Evolutionary conservation across 306 rosid genomes (phyloP).

Genomic region (Medicago truncatula): DNA sequence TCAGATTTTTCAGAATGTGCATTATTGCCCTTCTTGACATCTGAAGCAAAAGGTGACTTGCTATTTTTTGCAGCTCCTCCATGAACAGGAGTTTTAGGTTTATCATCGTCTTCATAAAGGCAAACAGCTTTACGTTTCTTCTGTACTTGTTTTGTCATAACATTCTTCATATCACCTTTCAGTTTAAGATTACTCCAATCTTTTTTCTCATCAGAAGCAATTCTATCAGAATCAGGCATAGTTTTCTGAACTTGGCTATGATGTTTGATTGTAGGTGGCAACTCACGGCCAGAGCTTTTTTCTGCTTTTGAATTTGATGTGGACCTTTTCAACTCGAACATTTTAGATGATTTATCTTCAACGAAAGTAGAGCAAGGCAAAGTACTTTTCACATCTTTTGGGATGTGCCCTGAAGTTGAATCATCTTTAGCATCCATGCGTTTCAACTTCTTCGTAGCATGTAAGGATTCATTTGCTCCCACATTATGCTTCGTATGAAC

Average conservation of each 20-base stretch:
- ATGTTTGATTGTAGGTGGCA: slow-evolving; percentile 56
- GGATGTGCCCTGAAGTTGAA: slow-evolving; percentile 43
- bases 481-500: slow-evolving; percentile 52
- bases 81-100: slow-evolving; percentile 91
- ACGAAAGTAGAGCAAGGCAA: slow-evolving; percentile 53
- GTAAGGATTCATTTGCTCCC: slow-evolving; percentile 58
- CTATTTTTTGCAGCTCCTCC: slow-evolving; percentile 74
- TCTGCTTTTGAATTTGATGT: slow-evolving; percentile 61
- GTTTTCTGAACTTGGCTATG: slow-evolving; percentile 58
- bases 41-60: slow-evolving; percentile 58
- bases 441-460: slow-evolving; percentile 66
- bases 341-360: slow-evolving; percentile 58
- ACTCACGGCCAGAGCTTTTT: slow-evolving; percentile 60
- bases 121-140: slow-evolving; percentile 88
- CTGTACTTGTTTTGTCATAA: slow-evolving; percentile 47
- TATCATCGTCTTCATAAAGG: slow-evolving; percentile 68
- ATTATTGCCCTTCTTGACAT: slow-evolving; percentile 54
- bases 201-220: slow-evolving; percentile 55
- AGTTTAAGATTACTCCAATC: slow-evolving; percentile 47
- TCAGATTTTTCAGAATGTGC: slow-evolving; percentile 48
- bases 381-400: slow-evolving; percentile 52
- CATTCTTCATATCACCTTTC: slow-evolving; percentile 56
- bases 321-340: slow-evolving; percentile 55
- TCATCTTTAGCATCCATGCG: slow-evolving; percentile 54
- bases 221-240: slow-evolving; percentile 57